A percentile compares a stretch with the other conserved stretches of the same genome.
Conservation (phyloP, 495 filamentous ascomycete species). For the Penicillium manginii region DNA sequence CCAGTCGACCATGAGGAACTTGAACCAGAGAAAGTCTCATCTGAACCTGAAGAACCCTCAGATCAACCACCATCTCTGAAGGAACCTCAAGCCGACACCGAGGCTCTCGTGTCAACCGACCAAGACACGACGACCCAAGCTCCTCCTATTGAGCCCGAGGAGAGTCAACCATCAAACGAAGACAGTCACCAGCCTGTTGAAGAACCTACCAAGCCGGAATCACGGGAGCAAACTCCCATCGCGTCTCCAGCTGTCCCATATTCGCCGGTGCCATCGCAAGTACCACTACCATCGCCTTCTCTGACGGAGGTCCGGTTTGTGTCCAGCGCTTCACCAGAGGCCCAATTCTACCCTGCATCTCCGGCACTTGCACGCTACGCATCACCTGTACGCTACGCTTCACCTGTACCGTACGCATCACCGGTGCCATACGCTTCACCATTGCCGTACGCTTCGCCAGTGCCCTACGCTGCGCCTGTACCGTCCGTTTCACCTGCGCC, state of each 20-base stretch:
- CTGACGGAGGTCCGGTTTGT: conserved; percentile 34
- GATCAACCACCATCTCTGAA: conserved; percentile 26
- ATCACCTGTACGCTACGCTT: conserved; percentile 22
- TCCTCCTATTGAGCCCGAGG: conserved; percentile 10
- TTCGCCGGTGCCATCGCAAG: conserved; percentile 30
- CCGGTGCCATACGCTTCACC: conserved; percentile 23
- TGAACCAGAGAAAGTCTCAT: conserved; percentile 21
- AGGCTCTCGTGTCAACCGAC: conserved; percentile 13
- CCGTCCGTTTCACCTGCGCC: conserved; percentile 20
- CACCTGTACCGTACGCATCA: conserved; percentile 20
- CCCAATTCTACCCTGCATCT: conserved; percentile 19
- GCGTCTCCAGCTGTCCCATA: conserved; percentile 24
- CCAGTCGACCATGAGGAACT: conserved; percentile 24
- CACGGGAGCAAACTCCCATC: conserved; percentile 9
- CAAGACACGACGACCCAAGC: conserved; percentile 12
- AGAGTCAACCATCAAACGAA: conserved; percentile 16
- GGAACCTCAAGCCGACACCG: conserved; percentile 21
- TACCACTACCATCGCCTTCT: conserved; percentile 38
- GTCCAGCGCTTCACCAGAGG: conserved; percentile 30
- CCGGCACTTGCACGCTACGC: conserved; percentile 15
- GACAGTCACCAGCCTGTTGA: conserved; percentile 11
- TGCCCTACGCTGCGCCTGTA: conserved; percentile 23
- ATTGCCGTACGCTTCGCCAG: conserved; percentile 18
- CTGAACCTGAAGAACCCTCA: conserved; percentile 17
- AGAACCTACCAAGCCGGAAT: background rate